Evolutionary conservation across 768 basidiomycete species (phyloP).

Genomic region (Termitomyces sp.): DNA sequence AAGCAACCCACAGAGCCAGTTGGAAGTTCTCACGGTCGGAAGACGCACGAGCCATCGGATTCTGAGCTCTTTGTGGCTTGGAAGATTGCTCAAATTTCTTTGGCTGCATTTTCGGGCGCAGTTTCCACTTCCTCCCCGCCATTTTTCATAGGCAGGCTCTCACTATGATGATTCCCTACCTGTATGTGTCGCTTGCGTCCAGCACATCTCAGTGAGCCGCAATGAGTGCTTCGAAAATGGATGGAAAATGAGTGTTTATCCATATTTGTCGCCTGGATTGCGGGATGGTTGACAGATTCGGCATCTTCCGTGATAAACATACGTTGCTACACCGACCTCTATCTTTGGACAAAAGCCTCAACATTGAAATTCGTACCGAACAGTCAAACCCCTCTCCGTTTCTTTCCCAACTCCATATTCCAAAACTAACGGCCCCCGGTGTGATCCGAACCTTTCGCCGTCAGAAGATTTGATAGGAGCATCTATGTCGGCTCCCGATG

Average conservation of each 20-base stretch:
- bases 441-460: not conserved
- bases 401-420: not conserved
- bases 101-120: slow-evolving; percentile 20
- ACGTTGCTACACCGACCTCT: too few species aligned
- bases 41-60: slow-evolving; percentile 45
- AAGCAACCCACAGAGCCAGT: slow-evolving; percentile 30
- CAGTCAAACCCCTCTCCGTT: too few species aligned
- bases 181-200: slow-evolving; percentile 11
- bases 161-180: not conserved
- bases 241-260: slow-evolving; percentile 14
- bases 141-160: slow-evolving; percentile 16
- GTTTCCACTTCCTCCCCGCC: slow-evolving; percentile 10
- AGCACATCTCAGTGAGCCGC: slow-evolving; percentile 10
- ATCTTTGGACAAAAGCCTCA: not conserved
- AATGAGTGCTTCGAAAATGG: slow-evolving; percentile 15
- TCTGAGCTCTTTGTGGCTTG: slow-evolving; percentile 43
- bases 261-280: slow-evolving; percentile 11
- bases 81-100: slow-evolving; percentile 38
- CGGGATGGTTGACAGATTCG: slow-evolving; percentile 7
- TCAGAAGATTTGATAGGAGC: too few species aligned
- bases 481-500: too few species aligned
- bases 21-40: slow-evolving; percentile 42
- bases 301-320: slow-evolving; percentile 11
- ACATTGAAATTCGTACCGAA: not conserved
- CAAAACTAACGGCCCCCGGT: too few species aligned